Percentiles rank a stretch among this genome's conserved stretches.
These are phyloP conservation scores for Penicillium sp. DNA, from an alignment of 2,329 filamentous ascomycete species.

Conservation along the genomic window DNA sequence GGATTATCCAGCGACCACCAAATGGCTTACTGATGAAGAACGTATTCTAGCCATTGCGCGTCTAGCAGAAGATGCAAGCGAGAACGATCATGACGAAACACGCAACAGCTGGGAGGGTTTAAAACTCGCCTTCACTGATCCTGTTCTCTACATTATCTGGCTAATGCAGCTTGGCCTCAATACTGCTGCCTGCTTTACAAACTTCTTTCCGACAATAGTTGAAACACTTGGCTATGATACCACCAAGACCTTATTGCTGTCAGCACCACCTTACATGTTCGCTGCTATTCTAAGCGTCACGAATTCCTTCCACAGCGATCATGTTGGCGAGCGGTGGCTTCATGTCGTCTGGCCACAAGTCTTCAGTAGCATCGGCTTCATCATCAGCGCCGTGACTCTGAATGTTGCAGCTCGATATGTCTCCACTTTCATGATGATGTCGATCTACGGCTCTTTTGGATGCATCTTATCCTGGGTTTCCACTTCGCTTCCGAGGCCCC, in stretches of 20 bases:
- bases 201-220: conserved; percentile 49
- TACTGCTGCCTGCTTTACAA: conserved; percentile 45
- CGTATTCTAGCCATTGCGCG: conserved; percentile 44
- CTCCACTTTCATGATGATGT: conserved; percentile 38
- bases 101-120: conserved; percentile 4
- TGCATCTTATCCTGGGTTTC: conserved; percentile 50
- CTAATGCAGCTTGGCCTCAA: conserved; percentile 7
- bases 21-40: conserved; percentile 46
- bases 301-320: conserved; percentile 56
- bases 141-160: conserved; percentile 9
- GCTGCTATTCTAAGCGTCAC: conserved; percentile 54
- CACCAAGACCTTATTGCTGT: conserved; percentile 56
- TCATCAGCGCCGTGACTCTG: conserved; percentile 32
- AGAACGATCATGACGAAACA: conserved; percentile 3
- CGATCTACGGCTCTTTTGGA: conserved; percentile 43
- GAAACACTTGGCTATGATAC: conserved; percentile 52
- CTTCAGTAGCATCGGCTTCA: conserved; percentile 35
- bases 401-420: conserved; percentile 37
- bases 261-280: conserved; percentile 56
- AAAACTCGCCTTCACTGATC: conserved; percentile 5
- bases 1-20: conserved; percentile 44
- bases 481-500: conserved; percentile 46
- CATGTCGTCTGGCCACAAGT: conserved; percentile 32
- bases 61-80: conserved; percentile 37
- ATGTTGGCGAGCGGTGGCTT: conserved; percentile 40